These are phyloP conservation scores for Wickerhamomyces canadensis DNA, from an alignment of 805 yeast genomes.

Conservation along the genomic window DNA sequence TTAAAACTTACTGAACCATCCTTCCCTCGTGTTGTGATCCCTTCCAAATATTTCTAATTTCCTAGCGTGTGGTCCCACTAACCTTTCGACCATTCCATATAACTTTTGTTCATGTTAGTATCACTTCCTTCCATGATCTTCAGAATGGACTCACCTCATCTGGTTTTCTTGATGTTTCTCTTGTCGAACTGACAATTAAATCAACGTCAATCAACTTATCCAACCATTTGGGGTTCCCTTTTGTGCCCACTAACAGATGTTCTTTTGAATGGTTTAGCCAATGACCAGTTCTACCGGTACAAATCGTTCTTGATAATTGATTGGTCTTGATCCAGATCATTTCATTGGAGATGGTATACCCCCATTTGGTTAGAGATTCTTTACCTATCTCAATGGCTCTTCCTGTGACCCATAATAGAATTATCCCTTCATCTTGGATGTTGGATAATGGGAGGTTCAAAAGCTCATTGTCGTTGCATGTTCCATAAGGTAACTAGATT, in stretches of 20 bases:
- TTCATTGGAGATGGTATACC: slow-evolving; percentile 73
- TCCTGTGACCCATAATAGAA: slow-evolving; percentile 93
- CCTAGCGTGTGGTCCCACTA: slow-evolving; percentile 71
- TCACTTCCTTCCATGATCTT: no score
- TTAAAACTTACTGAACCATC: slow-evolving; percentile 77
- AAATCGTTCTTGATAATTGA: slow-evolving; percentile 81
- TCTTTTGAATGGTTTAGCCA: slow-evolving; percentile 96
- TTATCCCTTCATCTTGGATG: slow-evolving; percentile 78
- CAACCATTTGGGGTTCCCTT: slow-evolving; percentile 76
- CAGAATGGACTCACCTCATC: slow-evolving; percentile 49
- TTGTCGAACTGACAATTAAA: slow-evolving; percentile 70
- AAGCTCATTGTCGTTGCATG: slow-evolving; percentile 73
- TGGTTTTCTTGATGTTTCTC: slow-evolving; percentile 89
- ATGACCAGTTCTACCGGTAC: slow-evolving; percentile 95
- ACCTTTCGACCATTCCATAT: slow-evolving; percentile 77
- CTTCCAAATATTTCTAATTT: slow-evolving; percentile 89
- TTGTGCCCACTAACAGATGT: slow-evolving; percentile 78
- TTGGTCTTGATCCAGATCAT: slow-evolving; percentile 88
- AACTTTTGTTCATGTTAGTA: slow-evolving; percentile 33
- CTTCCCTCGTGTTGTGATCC: slow-evolving; percentile 78
- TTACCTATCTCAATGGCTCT: slow-evolving; percentile 87
- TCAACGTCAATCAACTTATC: slow-evolving; percentile 65
- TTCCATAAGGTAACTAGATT: slow-evolving; percentile 52
- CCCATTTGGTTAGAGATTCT: slow-evolving; percentile 73
- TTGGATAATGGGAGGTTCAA: slow-evolving; percentile 56